A percentile compares a stretch with the other conserved stretches of the same genome.
These are phyloP conservation scores for Calocybe cyanea DNA, from an alignment of 768 basidiomycete species.

Conservation along the genomic window DNA sequence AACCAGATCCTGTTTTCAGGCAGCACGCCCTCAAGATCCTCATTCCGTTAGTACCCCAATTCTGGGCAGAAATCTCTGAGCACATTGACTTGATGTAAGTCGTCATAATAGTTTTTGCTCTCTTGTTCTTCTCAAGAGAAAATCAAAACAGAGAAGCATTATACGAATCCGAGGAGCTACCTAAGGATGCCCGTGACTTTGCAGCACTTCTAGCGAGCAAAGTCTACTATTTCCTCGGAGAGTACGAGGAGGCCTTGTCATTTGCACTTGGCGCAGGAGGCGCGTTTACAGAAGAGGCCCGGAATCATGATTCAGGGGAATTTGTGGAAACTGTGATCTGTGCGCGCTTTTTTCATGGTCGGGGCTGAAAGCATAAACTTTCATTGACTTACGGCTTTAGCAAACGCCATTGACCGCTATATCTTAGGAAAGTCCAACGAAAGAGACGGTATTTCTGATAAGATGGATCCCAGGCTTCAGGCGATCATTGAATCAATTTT, in stretches of 20 bases:
- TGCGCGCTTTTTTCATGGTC: conserved; percentile 51
- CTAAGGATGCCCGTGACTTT: conserved; percentile 68
- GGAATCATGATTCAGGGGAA: conserved; percentile 65
- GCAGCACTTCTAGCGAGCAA: conserved; percentile 96
- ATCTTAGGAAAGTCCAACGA: conserved; percentile 66
- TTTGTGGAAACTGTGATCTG: conserved; percentile 94
- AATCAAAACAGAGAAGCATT: conserved; percentile 74
- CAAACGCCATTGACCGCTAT: conserved; percentile 95
- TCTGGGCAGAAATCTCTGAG: conserved; percentile 99
- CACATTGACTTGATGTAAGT: conserved; percentile 85
- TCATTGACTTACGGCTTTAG: conserved; percentile 34
- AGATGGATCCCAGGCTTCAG: conserved; percentile 78
- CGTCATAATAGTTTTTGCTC: conserved; percentile 8
- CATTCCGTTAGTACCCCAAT: conserved; percentile 81
- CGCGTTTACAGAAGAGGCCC: conserved; percentile 77
- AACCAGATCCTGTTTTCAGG: conserved; percentile 84
- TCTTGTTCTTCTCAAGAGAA: conserved; percentile 3
- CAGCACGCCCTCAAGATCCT: conserved; percentile 87
- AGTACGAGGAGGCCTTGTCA: conserved; percentile 92
- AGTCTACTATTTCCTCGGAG: conserved; percentile 95
- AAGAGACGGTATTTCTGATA: conserved; percentile 43
- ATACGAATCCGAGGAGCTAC: conserved; percentile 79
- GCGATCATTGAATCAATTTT: conserved; percentile 89
- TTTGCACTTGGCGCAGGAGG: conserved; percentile 90
- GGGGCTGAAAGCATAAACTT: not conserved